Percentiles rank a stretch among this genome's conserved stretches.
These are phyloP conservation scores for Melaleuca quinquenervia DNA, from an alignment of 345 rosid genomes.

Conservation along the genomic window DNA sequence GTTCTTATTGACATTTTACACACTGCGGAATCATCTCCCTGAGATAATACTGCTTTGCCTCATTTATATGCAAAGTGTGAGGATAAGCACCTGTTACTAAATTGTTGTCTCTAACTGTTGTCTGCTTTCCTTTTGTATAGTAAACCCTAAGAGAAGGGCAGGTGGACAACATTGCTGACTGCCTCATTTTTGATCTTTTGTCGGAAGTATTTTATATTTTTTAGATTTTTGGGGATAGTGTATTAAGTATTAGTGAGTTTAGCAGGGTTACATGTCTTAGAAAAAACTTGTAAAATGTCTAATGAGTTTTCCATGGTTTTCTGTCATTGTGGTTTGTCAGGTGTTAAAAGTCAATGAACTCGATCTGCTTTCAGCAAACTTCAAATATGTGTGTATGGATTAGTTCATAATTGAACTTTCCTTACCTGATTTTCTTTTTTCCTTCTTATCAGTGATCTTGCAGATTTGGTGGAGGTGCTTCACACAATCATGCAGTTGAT, in stretches of 20 bases:
- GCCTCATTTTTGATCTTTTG: not conserved
- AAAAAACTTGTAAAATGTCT: not conserved
- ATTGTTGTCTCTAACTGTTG: not conserved
- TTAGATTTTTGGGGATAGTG: not conserved
- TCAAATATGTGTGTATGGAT: not conserved
- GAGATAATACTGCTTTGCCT: not conserved
- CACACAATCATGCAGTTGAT: slow-evolving; percentile 51
- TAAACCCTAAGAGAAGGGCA: not conserved
- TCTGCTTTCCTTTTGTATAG: not conserved
- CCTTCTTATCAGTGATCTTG: slow-evolving; percentile 69
- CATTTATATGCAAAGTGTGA: not conserved
- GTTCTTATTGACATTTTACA: not conserved
- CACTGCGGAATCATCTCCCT: not conserved
- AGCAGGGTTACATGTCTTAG: not conserved
- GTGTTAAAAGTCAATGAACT: not conserved
- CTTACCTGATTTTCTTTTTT: slow-evolving; percentile 2
- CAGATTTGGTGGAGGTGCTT: slow-evolving; percentile 81
- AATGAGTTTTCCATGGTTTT: not conserved
- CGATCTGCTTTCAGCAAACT: not conserved
- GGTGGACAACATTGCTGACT: not conserved
- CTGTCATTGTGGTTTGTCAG: not conserved
- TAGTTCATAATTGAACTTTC: not conserved
- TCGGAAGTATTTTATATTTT: not conserved
- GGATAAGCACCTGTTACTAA: not conserved
- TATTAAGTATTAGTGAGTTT: not conserved